Percentiles rank a stretch among this genome's conserved stretches.
These are phyloP conservation scores for Chlorella variabilis DNA, from an alignment of 163 green algal genomes.

Conservation along the genomic window DNA sequence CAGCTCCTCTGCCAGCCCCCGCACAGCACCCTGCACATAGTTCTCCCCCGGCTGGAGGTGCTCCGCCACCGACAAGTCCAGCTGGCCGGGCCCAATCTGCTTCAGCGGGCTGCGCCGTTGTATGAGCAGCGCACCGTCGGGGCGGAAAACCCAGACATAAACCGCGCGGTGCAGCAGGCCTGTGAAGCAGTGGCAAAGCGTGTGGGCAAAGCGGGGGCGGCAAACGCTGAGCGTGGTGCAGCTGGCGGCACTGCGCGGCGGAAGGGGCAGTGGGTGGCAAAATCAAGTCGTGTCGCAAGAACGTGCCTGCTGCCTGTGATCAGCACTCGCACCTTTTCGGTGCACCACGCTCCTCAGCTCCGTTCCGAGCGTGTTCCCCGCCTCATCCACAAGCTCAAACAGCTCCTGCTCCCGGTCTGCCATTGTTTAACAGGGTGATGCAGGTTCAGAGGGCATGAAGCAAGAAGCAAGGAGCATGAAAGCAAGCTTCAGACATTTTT, in stretches of 20 bases:
- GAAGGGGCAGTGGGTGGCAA: neutral
- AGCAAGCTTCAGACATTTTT: neutral
- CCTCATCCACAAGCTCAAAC: constrained; percentile 72
- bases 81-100: constrained; percentile 70
- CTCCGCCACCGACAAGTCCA: constrained; percentile 78
- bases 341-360: constrained; percentile 61
- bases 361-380: constrained; percentile 50
- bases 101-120: constrained; percentile 66
- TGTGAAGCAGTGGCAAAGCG: neutral
- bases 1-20: constrained; percentile 78
- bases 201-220: neutral
- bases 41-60: constrained; percentile 74
- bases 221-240: neutral
- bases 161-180: constrained; percentile 74
- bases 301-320: neutral
- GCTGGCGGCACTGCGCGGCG: no score
- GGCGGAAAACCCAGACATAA: constrained; percentile 73
- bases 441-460: no score
- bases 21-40: constrained; percentile 55
- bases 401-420: constrained; percentile 61
- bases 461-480: no score
- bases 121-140: constrained; percentile 59
- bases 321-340: constrained; percentile 23
- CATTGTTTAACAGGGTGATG: neutral
- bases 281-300: neutral